These are phyloP conservation scores for Neotropicomus parvogracilis DNA, from an alignment of 1,284 basidiomycete species.

Conservation along the genomic window DNA sequence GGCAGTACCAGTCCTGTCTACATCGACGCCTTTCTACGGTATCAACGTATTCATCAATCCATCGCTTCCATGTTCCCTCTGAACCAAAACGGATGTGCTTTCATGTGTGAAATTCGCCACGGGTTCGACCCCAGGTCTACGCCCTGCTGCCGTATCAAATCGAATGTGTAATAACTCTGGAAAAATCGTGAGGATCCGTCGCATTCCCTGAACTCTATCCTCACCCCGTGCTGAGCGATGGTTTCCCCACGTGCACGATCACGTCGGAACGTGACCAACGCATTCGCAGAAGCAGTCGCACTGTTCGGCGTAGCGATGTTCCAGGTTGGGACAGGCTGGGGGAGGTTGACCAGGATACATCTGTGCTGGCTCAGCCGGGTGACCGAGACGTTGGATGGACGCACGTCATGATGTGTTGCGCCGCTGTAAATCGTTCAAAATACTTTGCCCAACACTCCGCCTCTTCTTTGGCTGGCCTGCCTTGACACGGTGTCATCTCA, in stretches of 20 bases:
- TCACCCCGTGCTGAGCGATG: conserved; percentile 23
- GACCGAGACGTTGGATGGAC: conserved; percentile 2
- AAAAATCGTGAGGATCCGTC: neutral
- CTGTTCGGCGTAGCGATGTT: conserved; percentile 20
- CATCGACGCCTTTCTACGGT: no score
- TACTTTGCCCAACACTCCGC: conserved; percentile 20
- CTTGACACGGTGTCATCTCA: conserved; percentile 13
- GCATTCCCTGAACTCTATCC: neutral
- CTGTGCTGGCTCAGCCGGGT: conserved; percentile 8
- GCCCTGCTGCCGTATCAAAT: conserved; percentile 17
- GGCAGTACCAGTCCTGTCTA: no score
- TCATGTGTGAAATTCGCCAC: conserved; percentile 27
- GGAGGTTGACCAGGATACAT: conserved; percentile 28
- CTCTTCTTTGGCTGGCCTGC: conserved; percentile 16
- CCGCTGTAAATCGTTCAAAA: conserved; percentile 22
- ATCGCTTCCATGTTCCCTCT: conserved; percentile 28
- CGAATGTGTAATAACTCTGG: conserved; percentile 29
- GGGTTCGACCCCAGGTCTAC: conserved; percentile 20
- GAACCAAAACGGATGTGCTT: conserved; percentile 29
- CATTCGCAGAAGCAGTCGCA: conserved; percentile 28
- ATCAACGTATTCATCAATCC: no score
- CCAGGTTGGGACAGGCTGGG: conserved; percentile 22
- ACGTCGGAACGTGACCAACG: conserved; percentile 23
- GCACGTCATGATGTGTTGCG: conserved; percentile 26
- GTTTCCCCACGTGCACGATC: conserved; percentile 26